Evolutionary conservation across 116 monocot species (phyloP).

Genomic region (Trichopus zeylanicus): DNA sequence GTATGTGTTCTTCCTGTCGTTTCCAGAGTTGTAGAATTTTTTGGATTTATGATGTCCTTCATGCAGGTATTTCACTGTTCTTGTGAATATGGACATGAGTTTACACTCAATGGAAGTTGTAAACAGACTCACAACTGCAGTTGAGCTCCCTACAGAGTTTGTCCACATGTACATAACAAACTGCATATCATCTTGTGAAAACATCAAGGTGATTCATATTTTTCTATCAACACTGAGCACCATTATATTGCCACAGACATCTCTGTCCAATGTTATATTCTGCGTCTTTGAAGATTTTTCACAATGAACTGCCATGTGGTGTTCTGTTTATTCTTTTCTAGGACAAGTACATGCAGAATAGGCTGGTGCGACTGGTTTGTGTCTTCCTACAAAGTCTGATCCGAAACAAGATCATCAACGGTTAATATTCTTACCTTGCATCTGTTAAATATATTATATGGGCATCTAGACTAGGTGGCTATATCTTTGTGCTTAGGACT

Average conservation of each 20-base stretch:
- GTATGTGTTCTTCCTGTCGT: constrained; percentile 18
- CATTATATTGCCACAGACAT: no score
- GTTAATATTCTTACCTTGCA: constrained; percentile 27
- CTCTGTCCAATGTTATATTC: no score
- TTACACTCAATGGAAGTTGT: constrained; percentile 98
- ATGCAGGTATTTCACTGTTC: constrained; percentile 65
- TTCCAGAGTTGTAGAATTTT: no score
- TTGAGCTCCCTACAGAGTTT: constrained; percentile 81
- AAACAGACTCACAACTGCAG: constrained; percentile 84
- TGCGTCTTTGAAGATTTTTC: no score
- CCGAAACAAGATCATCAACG: constrained; percentile 90
- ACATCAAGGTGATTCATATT: constrained; percentile 60
- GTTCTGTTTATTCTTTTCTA: constrained; percentile 15
- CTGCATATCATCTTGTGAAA: constrained; percentile 65
- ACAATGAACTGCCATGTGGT: not conserved
- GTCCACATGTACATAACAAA: constrained; percentile 89
- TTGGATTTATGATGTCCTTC: not conserved
- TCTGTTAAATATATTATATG: no score
- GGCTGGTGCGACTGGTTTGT: constrained; percentile 93
- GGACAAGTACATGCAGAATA: constrained; percentile 99
- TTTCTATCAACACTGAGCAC: no score
- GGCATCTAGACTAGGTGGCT: no score
- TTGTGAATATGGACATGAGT: constrained; percentile 97
- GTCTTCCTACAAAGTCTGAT: constrained; percentile 97
- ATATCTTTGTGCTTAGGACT: no score